Evolutionary conservation across 2,329 filamentous ascomycete genomes (phyloP), one percentile per base, ranked within the genome.

Genomic region (Pseudogymnoascus sp.): DNA sequence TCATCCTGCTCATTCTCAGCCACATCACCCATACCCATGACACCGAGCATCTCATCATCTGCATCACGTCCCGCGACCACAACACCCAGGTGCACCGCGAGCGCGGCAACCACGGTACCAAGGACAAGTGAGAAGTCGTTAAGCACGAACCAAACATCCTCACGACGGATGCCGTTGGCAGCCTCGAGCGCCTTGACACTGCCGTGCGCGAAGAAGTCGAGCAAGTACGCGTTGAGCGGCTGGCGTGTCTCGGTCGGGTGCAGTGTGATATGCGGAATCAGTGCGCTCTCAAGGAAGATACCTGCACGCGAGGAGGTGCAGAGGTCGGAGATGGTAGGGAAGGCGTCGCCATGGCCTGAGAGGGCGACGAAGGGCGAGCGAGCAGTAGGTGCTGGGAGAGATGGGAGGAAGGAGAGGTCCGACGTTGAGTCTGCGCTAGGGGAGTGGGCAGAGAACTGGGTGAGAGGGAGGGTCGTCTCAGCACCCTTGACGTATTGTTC

Each of bases 181-280:
- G 72, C 74, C 11, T 82, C 80, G 2, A 92, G 74, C 0, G 83
- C 80, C 1, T 77, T 70, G 20, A 85, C 70, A 67, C 87, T 82
- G 3, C 88, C 88, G 66, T 92, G 85, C 71, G 84, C 88, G 78
- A 83, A 91, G 73, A 91, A 93, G 71, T 92, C 87, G 63, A 87
- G 84, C 0, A 92, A 74, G 68, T 89, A 89, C 0, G 85, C 84
- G 65, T 90, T 90, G 63, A 85, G 77, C 0, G 80, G 81, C 11
- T 66, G 65, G 72, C 70, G 7, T 0, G 78, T 76, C 60, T 87
- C 81, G 25, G 84, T 75, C 0, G 83, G 81, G 65, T 81, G 81
- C 9, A 90, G 73, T 4, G 79, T 78, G 4, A 91, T 78, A 69
- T 88, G 82, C 0, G 89, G 89, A 22, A 93, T 83, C 1, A 87